phyloP scores from a whole-genome alignment of 371 early-diverging fungal species.

The Mucor lusitanicus region DNA sequence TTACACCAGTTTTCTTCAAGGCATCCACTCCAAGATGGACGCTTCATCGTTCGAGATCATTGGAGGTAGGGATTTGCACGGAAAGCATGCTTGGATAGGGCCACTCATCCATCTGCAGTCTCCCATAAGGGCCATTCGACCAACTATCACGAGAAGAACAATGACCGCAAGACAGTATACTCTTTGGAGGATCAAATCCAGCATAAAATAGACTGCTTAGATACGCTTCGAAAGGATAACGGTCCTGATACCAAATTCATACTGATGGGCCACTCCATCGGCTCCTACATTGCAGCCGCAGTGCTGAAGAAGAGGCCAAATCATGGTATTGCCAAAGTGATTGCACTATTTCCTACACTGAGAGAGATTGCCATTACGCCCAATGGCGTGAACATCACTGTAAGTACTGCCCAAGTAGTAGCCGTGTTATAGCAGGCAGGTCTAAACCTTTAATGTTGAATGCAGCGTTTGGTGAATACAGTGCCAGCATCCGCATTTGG shows the following conservation, averaged over 20 bases:
- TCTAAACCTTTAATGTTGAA: neutral
- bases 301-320: conserved; percentile 60
- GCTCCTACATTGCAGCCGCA: conserved; percentile 60
- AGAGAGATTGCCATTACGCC: conserved; percentile 77
- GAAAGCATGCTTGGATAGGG: neutral
- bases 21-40: conserved; percentile 37
- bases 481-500: conserved; percentile 42
- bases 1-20: conserved; percentile 64
- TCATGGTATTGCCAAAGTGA: conserved; percentile 59
- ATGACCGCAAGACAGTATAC: conserved; percentile 28
- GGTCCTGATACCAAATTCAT: conserved; percentile 56
- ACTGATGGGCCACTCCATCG: conserved; percentile 72
- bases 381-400: conserved; percentile 66
- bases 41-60: conserved; percentile 48
- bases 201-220: conserved; percentile 67
- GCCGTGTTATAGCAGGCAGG: neutral
- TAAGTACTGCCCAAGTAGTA: conserved; percentile 15
- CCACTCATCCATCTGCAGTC: conserved; percentile 26
- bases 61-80: conserved; percentile 42
- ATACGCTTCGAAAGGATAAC: conserved; percentile 49
- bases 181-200: conserved; percentile 66
- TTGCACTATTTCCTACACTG: conserved; percentile 80
- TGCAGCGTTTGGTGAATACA: conserved; percentile 41
- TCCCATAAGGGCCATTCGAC: conserved; percentile 61
- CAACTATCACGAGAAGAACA: conserved; percentile 28